Evolutionary conservation across 148 eudicot genomes (phyloP), one percentile per base, ranked within the genome.

Genomic region (Nepenthes mirabilis): DNA sequence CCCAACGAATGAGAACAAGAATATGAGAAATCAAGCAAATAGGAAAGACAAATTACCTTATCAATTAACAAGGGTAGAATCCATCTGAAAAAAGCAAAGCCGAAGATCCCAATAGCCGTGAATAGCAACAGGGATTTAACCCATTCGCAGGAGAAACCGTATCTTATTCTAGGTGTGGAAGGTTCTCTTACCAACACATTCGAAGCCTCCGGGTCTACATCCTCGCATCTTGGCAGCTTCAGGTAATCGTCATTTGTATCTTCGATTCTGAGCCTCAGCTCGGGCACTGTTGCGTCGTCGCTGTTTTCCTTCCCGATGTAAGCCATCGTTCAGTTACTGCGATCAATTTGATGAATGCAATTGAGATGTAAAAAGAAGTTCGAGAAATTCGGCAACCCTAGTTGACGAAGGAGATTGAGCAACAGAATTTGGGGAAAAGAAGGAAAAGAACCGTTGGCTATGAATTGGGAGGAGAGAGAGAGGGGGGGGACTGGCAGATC

Each of bases 31-130:
- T 23, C 33, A 59, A 34, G 45, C 6, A 48, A 37, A 48, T 33
- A 52, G 13, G 36, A 34, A 3, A 7, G 43, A 23, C 4, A 40
- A 40, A 40, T 40, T 1, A 61, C 64, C 64, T 61, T 61, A 36
- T 61, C 50, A 54, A 61, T 61, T 34, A 61, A 40, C 14, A 61
- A 61, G 12, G 64, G 64, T 11, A 54, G 55, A 37, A 61, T 47
- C 64, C 64, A 61, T 9, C 34, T 8, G 64, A 61, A 3, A 34
- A 50, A 34, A 61, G 48, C 64, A 61, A 34, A 54, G 43, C 40
- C 64, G 55, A 61, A n/a, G 11, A 51, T 32, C 55, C 37, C 64
- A 5, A 61, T 1, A 14, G 48, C 47, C 11, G 50, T 36, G 33
- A 50, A 50, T 45, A 61, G 14, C 14, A 50, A 50, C 32, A 11